Conservation (phyloP, 768 basidiomycete species). For the Russula emetica region DNA sequence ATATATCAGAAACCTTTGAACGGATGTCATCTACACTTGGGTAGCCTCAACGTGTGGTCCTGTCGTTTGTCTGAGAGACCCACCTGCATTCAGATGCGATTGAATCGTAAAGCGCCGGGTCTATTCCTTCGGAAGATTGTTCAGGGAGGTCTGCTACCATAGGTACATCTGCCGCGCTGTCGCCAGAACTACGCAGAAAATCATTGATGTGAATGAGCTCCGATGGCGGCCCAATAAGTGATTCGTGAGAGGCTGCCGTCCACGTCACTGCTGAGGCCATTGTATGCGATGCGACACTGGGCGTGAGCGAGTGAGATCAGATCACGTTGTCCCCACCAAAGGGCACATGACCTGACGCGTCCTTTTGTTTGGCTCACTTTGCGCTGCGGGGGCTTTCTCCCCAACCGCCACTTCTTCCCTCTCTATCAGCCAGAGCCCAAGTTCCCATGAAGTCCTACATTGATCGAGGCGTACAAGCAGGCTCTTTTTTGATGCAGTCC, state of each 20-base stretch:
- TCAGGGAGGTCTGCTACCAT: not conserved
- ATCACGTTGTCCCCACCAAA: not conserved
- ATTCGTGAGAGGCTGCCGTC: slow-evolving; percentile 27
- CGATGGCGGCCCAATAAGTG: slow-evolving; percentile 31
- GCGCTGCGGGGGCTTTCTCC: not conserved
- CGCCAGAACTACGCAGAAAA: slow-evolving; percentile 30
- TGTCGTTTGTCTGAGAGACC: not conserved
- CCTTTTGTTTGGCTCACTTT: slow-evolving; percentile 12
- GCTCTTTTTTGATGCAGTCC: slow-evolving; percentile 5
- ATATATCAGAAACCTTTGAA: slow-evolving; percentile 41
- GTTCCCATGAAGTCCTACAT: slow-evolving; percentile 18
- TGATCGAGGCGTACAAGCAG: slow-evolving; percentile 28
- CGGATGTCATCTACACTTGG: slow-evolving; percentile 52
- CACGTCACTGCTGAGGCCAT: slow-evolving; percentile 6
- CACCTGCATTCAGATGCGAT: slow-evolving; percentile 40
- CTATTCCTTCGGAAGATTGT: slow-evolving; percentile 16
- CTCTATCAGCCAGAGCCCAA: not conserved
- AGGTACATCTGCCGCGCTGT: slow-evolving; percentile 10
- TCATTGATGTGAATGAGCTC: slow-evolving; percentile 32
- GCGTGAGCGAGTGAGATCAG: not conserved
- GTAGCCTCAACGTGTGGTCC: slow-evolving; percentile 8
- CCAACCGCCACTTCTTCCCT: not conserved
- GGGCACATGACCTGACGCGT: slow-evolving; percentile 24
- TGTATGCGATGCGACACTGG: not conserved
- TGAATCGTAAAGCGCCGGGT: slow-evolving; percentile 4